Evolutionary conservation across 192 early-diverging fungal species (phyloP).

Genomic region (Backusella luteola): DNA sequence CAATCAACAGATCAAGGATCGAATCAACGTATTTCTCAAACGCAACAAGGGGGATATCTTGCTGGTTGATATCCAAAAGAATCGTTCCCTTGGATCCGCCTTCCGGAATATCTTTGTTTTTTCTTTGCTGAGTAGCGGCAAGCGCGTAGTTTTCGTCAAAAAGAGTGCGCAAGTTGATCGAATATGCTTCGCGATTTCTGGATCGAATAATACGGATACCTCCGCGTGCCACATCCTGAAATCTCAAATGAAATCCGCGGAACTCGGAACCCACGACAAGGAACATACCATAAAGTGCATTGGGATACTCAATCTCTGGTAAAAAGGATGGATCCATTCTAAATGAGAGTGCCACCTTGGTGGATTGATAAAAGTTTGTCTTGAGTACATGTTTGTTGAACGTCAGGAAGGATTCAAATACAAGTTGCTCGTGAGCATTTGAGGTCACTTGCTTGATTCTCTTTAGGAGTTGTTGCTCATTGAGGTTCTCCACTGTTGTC

Average conservation of each 20-base stretch:
- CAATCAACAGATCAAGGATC: conserved; percentile 88
- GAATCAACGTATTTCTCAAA: conserved; percentile 99
- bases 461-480: conserved; percentile 82
- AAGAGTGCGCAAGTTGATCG: conserved; percentile 93
- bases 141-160: conserved; percentile 99
- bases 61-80: conserved; percentile 86
- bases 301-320: conserved; percentile 93
- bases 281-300: conserved; percentile 91
- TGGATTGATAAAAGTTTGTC: conserved; percentile 99
- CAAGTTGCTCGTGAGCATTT: conserved; percentile 94
- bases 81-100: conserved; percentile 99
- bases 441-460: conserved; percentile 89
- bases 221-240: conserved; percentile 97
- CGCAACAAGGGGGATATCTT: conserved; percentile 91
- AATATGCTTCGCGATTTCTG: conserved; percentile 94
- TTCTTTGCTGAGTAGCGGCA: conserved; percentile 95
- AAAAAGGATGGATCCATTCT: conserved; percentile 92
- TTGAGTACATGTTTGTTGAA: conserved; percentile 98
- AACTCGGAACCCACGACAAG: conserved; percentile 96
- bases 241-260: conserved; percentile 98
- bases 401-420: conserved; percentile 90
- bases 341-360: conserved; percentile 99
- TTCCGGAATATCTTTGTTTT: conserved; percentile 99
- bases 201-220: conserved; percentile 98
- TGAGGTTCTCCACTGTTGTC: conserved; percentile 68